Evolutionary conservation across 2,329 filamentous ascomycete genomes (phyloP), one percentile per base, ranked within the genome.

Genomic region (Cladosporium colombiae): DNA sequence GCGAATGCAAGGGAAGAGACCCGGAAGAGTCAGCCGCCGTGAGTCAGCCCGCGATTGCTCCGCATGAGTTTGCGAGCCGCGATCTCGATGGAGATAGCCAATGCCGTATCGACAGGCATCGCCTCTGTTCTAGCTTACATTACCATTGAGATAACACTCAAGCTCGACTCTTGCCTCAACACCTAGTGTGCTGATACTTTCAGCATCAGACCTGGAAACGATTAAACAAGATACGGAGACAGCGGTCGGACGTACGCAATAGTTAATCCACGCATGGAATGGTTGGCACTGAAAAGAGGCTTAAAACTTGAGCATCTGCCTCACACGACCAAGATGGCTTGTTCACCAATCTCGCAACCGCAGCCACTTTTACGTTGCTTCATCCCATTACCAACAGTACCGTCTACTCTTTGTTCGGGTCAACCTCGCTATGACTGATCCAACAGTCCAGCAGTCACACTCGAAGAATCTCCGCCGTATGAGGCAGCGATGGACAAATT

Each of bases 21-120:
- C 0, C 21, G 29, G n/a, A 46, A 44, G 63, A 52, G 35, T 25
- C 35, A 63, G n/a, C 64, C 64, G 25, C 64, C 64, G 14, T 66
- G 49, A 62, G 23, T 6, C 23, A 27, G 18, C 37, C 37, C 37
- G 37, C 18, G 18, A 44, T 44, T 44, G 37, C 7, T 44, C 14
- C 40, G 8, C n/a, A 46, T 5, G 40, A 46, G n/a, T 46, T 13
- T 21, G 4, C 3, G 40, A 21, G 10, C 8, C 21, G 8, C n/a
- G n/a, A 46, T 46, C n/a, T 23, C n/a, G 5, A 4, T 1, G 33
- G 14, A 40, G 14, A 40, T 21, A 21, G 40, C 40, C 7, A 16
- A 7, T 3, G n/a, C 5, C 8, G 8, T 21, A 46, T 13, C 8
- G n/a, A 6, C n/a, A 23, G 5, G n/a, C 13, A 3, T 46, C 7